These are phyloP conservation scores for Lepidium aucheri DNA, from an alignment of 345 rosid genomes.

Conservation along the genomic window DNA sequence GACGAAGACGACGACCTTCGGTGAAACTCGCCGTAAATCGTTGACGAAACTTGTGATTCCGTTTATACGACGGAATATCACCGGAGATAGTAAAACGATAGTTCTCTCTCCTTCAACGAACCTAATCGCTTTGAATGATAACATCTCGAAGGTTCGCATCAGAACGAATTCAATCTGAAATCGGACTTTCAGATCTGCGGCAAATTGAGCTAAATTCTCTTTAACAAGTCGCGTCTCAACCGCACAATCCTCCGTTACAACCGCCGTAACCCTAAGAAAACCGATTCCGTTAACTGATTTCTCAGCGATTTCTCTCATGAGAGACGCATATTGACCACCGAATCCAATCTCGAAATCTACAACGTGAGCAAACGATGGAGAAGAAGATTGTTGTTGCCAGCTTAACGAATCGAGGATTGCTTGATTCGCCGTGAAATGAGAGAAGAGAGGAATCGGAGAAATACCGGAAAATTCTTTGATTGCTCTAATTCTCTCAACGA, in stretches of 20 bases:
- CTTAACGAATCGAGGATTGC: constrained; percentile 61
- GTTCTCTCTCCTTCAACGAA: constrained; percentile 55
- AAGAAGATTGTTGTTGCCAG: constrained; percentile 17
- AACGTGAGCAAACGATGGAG: constrained; percentile 32
- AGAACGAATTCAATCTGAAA: constrained; percentile 64
- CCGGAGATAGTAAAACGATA: constrained; percentile 51
- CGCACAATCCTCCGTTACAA: constrained; percentile 57
- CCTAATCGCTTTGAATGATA: constrained; percentile 56
- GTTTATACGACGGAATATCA: constrained; percentile 45
- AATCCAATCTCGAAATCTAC: constrained; percentile 82
- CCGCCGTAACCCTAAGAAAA: constrained; percentile 57
- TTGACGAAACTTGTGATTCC: constrained; percentile 36
- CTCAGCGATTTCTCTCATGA: constrained; percentile 65
- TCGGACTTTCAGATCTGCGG: constrained; percentile 56
- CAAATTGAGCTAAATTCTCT: constrained; percentile 66
- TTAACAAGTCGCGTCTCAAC: constrained; percentile 55
- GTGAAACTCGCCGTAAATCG: constrained; percentile 48
- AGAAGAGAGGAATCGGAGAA: constrained; percentile 83
- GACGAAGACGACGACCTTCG: constrained; percentile 53
- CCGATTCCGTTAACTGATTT: constrained; percentile 22
- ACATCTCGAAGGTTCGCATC: constrained; percentile 49
- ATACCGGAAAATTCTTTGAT: constrained; percentile 55
- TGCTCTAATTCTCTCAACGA: constrained; percentile 61
- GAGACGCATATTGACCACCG: constrained; percentile 77
- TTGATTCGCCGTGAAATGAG: constrained; percentile 80